Percentiles rank a stretch among this genome's conserved stretches.
Evolutionary conservation across 1,284 basidiomycete species (phyloP).

Genomic region (Heterobasidion annosum): DNA sequence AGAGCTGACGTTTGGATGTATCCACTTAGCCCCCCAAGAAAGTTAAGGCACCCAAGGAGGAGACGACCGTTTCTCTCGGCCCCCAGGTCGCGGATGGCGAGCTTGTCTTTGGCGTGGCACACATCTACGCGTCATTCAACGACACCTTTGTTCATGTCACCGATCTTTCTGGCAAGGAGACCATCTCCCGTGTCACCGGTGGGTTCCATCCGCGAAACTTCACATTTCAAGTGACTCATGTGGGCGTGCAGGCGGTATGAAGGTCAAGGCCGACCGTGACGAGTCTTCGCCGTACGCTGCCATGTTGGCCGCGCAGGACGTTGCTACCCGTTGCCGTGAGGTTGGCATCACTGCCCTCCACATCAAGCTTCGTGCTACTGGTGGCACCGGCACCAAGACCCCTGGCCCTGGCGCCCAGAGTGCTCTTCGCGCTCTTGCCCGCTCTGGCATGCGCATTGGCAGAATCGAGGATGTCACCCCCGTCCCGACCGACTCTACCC

Average conservation of each 20-base stretch:
- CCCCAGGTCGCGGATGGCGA: slow-evolving; percentile 94
- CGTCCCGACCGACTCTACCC: slow-evolving; percentile 94
- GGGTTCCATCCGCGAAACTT: slow-evolving; percentile 17
- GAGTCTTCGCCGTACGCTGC: slow-evolving; percentile 99
- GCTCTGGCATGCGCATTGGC: slow-evolving; percentile 98
- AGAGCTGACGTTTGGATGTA: slow-evolving; percentile 31
- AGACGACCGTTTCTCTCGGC: slow-evolving; percentile 80
- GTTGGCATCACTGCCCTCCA: slow-evolving; percentile 97
- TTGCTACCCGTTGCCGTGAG: slow-evolving; percentile 94
- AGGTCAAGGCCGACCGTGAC: slow-evolving; percentile 99
- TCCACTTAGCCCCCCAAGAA: slow-evolving; percentile 65
- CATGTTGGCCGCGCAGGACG: slow-evolving; percentile 99
- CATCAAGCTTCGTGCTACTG: slow-evolving; percentile 97
- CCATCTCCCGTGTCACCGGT: slow-evolving; percentile 97
- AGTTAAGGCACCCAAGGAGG: slow-evolving; percentile 64
- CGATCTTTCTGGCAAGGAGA: slow-evolving; percentile 98
- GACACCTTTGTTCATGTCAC: slow-evolving; percentile 99
- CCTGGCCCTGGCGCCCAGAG: slow-evolving; percentile 98
- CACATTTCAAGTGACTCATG: background rate
- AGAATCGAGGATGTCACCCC: slow-evolving; percentile 98
- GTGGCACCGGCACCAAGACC: slow-evolving; percentile 98
- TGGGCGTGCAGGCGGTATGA: slow-evolving; percentile 80
- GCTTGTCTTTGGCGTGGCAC: slow-evolving; percentile 92
- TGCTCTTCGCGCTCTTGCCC: slow-evolving; percentile 96
- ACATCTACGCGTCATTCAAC: slow-evolving; percentile 98